A percentile compares a stretch with the other conserved stretches of the same genome.
phyloP scores from a whole-genome alignment of 306 rosid species.

The Hippophae gyantsensis region DNA sequence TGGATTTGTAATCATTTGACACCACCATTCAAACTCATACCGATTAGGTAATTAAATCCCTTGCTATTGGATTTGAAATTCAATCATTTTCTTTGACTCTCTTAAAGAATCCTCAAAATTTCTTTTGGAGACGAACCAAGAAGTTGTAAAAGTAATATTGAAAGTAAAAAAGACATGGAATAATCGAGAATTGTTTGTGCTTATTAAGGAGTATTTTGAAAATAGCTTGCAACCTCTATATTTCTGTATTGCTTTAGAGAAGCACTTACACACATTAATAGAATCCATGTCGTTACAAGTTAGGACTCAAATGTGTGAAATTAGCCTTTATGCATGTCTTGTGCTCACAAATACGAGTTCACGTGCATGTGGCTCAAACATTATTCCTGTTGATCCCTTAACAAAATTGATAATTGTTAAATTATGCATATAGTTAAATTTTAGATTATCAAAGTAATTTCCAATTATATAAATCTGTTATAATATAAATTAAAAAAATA shows the following conservation, averaged over 20 bases:
- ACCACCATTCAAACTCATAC: constrained; percentile 59
- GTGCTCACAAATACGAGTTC: too few species aligned
- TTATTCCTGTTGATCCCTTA: too few species aligned
- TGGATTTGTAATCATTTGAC: constrained; percentile 69
- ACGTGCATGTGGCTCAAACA: too few species aligned
- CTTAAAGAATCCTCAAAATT: constrained; percentile 69
- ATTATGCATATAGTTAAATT: too few species aligned
- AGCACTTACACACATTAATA: constrained; percentile 26
- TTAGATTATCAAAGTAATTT: too few species aligned
- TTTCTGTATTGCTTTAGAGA: constrained; percentile 80
- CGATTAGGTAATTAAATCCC: constrained; percentile 60
- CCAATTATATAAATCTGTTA: too few species aligned
- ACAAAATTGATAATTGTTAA: too few species aligned
- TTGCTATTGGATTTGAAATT: constrained; percentile 72
- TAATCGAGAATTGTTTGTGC: constrained; percentile 68
- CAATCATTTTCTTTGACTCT: constrained; percentile 81
- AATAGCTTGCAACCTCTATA: constrained; percentile 78
- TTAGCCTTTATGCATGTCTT: too few species aligned
- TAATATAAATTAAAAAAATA: too few species aligned
- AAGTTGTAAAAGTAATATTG: constrained; percentile 77
- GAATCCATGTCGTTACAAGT: too few species aligned
- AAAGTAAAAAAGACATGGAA: constrained; percentile 93
- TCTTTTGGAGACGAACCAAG: constrained; percentile 88
- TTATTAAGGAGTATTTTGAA: constrained; percentile 85
- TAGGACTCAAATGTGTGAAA: too few species aligned